Evolutionary conservation across 2,329 filamentous ascomycete genomes (phyloP), one percentile per base, ranked within the genome.

Genomic region (Penicillium capsulatum): DNA sequence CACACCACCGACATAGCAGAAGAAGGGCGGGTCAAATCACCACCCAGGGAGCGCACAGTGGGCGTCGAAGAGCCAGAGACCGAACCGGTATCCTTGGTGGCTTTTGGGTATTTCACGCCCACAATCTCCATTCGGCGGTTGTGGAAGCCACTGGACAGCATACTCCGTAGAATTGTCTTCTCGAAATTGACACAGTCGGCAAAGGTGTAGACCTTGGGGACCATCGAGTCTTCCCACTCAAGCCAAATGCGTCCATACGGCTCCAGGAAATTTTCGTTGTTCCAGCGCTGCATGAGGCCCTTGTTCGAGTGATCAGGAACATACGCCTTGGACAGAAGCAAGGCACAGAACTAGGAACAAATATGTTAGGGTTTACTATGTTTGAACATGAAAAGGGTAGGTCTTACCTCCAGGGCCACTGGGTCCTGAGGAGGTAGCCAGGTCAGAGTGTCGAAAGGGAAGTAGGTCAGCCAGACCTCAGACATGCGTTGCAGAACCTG

Each of bases 371-470:
- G n/a, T n/a, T n/a, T n/a, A n/a, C n/a, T n/a, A n/a, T n/a, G n/a
- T n/a, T n/a, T n/a, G n/a, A n/a, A n/a, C n/a, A n/a, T n/a, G n/a
- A 31, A 24, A 8, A 33, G 13, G 31, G 10, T 17, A 14, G 5
- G 13, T 31, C 55, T 34, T 59, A 67, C 65, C 50, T 51, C 46
- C 30, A 63, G 36, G 1, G 47, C 40, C 2, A 47, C 34, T 16
- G 57, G 38, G 17, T 45, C 36, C n/a, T 48, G 47, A 8, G 48
- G 47, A 2, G 51, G 50, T 33, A 57, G 40, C 11, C 51, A 61
- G 17, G 47, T 53, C 11, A 68, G 42, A 1, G 59, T 58, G 31
- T 70, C 66, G 36, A 69, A 69, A 0, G 67, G 65, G 54, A 68
- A 70, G 1, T 31, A 46, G 0, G 38, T 11, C 9, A 42, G 36